Conservation (phyloP, 2,329 filamentous ascomycete genomes). For the Zymoseptoria tritici region DNA sequence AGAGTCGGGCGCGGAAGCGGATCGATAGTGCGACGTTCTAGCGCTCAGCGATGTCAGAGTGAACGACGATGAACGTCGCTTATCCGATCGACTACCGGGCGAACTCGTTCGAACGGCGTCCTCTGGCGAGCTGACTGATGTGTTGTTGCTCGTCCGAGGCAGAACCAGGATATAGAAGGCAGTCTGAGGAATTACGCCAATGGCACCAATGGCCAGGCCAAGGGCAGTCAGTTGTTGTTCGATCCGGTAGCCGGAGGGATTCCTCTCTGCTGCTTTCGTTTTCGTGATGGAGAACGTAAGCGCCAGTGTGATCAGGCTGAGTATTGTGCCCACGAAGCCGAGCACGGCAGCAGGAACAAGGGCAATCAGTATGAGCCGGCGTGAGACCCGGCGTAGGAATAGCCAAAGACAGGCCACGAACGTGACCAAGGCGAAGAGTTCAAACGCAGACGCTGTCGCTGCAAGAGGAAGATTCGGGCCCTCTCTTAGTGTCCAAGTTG, state of each 20-base stretch:
- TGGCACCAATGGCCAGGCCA: constrained; percentile 22
- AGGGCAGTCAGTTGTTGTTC: constrained; percentile 14
- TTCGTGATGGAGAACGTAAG: constrained; percentile 14
- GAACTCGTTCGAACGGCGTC: neutral
- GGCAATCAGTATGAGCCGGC: constrained; percentile 6
- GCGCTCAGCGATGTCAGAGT: neutral
- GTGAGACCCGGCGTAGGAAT: constrained; percentile 13
- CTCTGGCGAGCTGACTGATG: neutral
- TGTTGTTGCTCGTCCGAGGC: constrained; percentile 6
- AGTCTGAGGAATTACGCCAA: constrained; percentile 20
- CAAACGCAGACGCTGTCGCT: constrained; percentile 16
- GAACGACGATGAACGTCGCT: neutral
- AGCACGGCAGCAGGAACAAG: constrained; percentile 8
- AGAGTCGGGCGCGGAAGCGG: constrained; percentile 8
- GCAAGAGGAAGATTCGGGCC: constrained; percentile 10
- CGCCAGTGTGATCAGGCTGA: constrained; percentile 8
- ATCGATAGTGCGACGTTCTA: neutral
- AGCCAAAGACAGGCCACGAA: constrained; percentile 10
- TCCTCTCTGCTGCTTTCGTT: neutral
- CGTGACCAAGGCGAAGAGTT: constrained; percentile 15
- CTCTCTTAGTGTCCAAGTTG: constrained; percentile 7
- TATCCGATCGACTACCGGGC: neutral
- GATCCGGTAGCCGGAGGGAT: neutral
- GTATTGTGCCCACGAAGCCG: constrained; percentile 9
- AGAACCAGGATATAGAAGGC: constrained; percentile 21